phyloP scores from a whole-genome alignment of 305 asterid genomes.

The Petunia hybrid region DNA sequence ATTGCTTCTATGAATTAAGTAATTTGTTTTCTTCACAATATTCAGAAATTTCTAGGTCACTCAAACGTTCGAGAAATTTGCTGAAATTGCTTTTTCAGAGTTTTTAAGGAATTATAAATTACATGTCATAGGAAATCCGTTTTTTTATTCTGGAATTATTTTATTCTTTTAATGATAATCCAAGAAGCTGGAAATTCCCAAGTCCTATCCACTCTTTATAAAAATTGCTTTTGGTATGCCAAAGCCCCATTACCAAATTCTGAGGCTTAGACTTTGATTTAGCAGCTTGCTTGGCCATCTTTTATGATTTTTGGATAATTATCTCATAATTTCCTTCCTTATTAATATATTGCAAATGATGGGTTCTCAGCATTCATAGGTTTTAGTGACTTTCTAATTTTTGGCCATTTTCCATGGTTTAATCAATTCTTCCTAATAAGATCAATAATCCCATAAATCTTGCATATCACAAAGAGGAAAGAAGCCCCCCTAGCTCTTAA shows the following conservation, averaged over 20 bases:
- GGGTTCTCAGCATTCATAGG: background rate
- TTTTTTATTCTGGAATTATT: background rate
- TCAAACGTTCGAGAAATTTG: background rate
- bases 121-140: background rate
- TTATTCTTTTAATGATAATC: background rate
- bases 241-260: background rate
- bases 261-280: background rate
- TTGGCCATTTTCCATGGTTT: background rate
- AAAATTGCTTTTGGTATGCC: background rate
- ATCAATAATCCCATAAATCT: background rate
- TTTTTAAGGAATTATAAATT: background rate
- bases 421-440: background rate
- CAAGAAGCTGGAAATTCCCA: background rate
- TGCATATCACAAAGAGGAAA: conserved; percentile 8
- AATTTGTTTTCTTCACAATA: too few relatives aligned
- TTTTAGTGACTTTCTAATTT: background rate
- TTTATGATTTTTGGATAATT: background rate
- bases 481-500: background rate
- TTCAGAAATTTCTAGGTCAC: background rate
- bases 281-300: background rate
- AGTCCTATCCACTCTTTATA: background rate
- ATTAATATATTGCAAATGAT: background rate
- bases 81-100: background rate
- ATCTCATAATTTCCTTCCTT: background rate
- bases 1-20: too few relatives aligned